Conservation (phyloP, 83 land plant genomes). For the Larix sibirica region DNA sequence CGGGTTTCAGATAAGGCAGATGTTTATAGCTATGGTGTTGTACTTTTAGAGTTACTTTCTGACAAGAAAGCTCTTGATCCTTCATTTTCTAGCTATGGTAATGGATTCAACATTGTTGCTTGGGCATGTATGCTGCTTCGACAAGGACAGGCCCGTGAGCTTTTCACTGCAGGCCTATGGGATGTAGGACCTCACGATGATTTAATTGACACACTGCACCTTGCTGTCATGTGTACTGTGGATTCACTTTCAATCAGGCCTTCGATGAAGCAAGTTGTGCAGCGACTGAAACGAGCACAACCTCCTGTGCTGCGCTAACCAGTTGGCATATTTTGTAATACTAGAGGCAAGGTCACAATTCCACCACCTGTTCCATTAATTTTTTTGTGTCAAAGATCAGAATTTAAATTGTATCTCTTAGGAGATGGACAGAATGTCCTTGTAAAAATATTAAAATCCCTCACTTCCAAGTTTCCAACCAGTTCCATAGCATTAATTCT, state of each 20-base stretch:
- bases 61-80: constrained; percentile 59
- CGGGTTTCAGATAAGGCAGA: constrained; percentile 66
- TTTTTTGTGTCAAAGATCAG: neutral
- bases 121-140: constrained; percentile 53
- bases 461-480: neutral
- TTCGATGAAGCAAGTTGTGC: constrained; percentile 50
- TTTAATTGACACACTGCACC: constrained; percentile 30
- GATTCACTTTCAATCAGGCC: constrained; percentile 51
- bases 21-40: constrained; percentile 68
- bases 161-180: constrained; percentile 42
- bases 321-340: neutral
- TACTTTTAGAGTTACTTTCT: constrained; percentile 56
- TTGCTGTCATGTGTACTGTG: constrained; percentile 41
- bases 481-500: neutral
- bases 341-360: constrained; percentile 7
- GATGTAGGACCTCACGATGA: constrained; percentile 43
- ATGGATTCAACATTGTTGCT: constrained; percentile 62
- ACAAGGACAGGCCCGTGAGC: constrained; percentile 36
- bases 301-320: neutral
- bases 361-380: neutral
- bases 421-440: constrained; percentile 13
- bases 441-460: constrained; percentile 16
- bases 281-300: constrained; percentile 32
- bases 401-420: constrained; percentile 13
- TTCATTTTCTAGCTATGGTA: constrained; percentile 50